These are phyloP conservation scores for Talaromyces wortmannii DNA, from an alignment of 495 filamentous ascomycete species.

Conservation along the genomic window DNA sequence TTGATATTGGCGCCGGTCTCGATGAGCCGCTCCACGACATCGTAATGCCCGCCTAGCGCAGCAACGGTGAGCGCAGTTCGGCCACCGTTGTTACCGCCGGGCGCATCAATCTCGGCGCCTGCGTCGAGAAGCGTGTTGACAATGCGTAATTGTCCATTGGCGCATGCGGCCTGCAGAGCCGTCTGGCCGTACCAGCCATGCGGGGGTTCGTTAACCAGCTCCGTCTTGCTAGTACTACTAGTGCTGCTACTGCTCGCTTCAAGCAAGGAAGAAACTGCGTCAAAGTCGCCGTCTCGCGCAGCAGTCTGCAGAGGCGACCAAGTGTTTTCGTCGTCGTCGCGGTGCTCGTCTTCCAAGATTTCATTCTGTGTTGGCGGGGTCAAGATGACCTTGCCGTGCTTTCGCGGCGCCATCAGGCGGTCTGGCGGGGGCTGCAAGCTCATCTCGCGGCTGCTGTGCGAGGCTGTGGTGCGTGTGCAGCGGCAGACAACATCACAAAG, in stretches of 20 bases:
- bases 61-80: slow-evolving; percentile 20
- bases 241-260: not conserved
- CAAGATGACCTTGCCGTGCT: slow-evolving; percentile 1
- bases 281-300: slow-evolving; percentile 9
- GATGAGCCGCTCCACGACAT: slow-evolving; percentile 3
- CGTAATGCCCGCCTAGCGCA: slow-evolving; percentile 34
- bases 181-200: slow-evolving; percentile 7
- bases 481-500: not conserved
- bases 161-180: slow-evolving; percentile 29
- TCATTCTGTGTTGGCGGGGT: not conserved
- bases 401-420: not conserved
- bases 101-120: slow-evolving; percentile 6
- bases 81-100: slow-evolving; percentile 4
- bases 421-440: not conserved
- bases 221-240: not conserved
- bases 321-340: slow-evolving; percentile 2
- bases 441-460: not conserved
- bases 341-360: not conserved
- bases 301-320: slow-evolving; percentile 5
- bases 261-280: slow-evolving; percentile 1
- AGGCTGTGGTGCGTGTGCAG: not conserved
- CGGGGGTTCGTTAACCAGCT: not conserved
- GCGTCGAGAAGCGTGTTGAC: slow-evolving; percentile 5
- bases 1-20: slow-evolving; percentile 6
- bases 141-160: slow-evolving; percentile 25